Evolutionary conservation across 169 alveolate genomes (phyloP).

Genomic region (Cyclospora cayetanensis): DNA sequence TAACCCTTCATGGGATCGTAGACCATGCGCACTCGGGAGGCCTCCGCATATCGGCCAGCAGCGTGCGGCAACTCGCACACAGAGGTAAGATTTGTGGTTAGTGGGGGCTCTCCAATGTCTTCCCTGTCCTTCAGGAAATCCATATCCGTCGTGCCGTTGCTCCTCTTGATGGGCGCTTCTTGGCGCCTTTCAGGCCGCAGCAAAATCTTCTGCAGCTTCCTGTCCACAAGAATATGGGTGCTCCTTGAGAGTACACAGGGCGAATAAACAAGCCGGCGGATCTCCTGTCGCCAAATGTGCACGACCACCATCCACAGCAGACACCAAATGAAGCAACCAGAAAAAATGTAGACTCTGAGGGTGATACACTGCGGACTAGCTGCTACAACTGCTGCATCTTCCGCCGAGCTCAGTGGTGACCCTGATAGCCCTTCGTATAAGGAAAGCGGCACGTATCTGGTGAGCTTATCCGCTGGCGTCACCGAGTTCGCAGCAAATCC

Average conservation of each 20-base stretch:
- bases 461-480: neutral
- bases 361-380: slow-evolving; percentile 1
- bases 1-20: neutral
- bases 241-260: neutral
- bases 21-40: neutral
- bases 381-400: slow-evolving; percentile 9
- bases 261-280: neutral
- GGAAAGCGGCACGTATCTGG: neutral
- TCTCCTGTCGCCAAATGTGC: neutral
- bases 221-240: neutral
- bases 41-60: neutral
- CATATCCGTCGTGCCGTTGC: neutral
- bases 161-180: neutral
- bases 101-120: neutral
- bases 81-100: neutral
- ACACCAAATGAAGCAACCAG: slow-evolving; percentile 13
- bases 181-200: neutral
- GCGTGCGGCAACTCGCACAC: neutral
- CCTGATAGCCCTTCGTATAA: neutral
- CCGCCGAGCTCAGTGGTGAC: neutral
- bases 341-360: slow-evolving; percentile 18
- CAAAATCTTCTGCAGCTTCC: neutral
- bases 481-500: neutral
- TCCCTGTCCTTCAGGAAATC: neutral
- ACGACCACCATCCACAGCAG: neutral